Percentiles rank a stretch among this genome's conserved stretches.
Conservation (phyloP, 2,329 filamentous ascomycete genomes). For the Erysiphe pulchra region DNA sequence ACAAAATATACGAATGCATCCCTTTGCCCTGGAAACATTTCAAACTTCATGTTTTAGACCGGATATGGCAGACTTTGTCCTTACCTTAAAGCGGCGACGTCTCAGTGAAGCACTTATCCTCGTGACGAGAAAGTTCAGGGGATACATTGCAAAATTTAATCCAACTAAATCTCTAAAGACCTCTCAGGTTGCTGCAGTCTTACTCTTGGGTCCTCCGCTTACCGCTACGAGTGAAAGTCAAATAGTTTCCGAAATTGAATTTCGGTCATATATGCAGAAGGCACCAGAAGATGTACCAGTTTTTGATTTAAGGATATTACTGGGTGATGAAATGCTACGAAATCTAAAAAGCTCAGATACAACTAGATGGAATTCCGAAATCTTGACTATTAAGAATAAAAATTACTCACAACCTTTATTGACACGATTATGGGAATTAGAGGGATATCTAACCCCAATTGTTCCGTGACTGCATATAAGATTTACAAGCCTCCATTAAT, state of each 20-base stretch:
- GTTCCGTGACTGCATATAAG: too few relatives aligned
- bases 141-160: slow-evolving; percentile 16
- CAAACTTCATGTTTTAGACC: slow-evolving; percentile 17
- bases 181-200: not conserved
- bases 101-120: slow-evolving; percentile 21
- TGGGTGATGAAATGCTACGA: slow-evolving; percentile 22
- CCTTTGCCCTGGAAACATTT: not conserved
- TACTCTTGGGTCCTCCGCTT: not conserved
- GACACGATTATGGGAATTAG: slow-evolving; percentile 28
- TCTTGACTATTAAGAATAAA: slow-evolving; percentile 18
- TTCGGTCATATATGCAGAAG: slow-evolving; percentile 8
- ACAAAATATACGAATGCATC: not conserved
- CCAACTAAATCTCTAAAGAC: slow-evolving; percentile 11
- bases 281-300: slow-evolving; percentile 20
- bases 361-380: slow-evolving; percentile 10
- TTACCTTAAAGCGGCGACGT: slow-evolving; percentile 23
- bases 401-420: slow-evolving; percentile 20
- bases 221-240: not conserved
- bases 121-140: slow-evolving; percentile 13
- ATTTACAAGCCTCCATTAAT: too few relatives aligned
- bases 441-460: slow-evolving; percentile 22
- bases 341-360: slow-evolving; percentile 13
- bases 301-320: slow-evolving; percentile 24
- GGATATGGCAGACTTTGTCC: slow-evolving; percentile 29
- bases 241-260: slow-evolving; percentile 6